These are phyloP conservation scores for Kalaharituber pfeilii DNA, from an alignment of 2,329 filamentous ascomycete species.

Conservation along the genomic window DNA sequence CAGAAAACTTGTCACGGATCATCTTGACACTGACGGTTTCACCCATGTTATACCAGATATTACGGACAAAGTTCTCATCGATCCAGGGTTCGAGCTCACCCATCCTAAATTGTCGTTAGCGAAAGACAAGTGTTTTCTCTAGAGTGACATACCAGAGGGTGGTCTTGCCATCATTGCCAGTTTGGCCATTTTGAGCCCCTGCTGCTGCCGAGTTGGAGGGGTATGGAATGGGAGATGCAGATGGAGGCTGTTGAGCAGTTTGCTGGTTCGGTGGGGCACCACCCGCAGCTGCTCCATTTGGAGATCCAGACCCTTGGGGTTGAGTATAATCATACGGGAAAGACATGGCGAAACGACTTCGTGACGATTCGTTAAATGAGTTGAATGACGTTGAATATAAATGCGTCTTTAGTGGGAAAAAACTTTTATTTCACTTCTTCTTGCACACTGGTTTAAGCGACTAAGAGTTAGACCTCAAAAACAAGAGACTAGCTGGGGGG, in stretches of 20 bases:
- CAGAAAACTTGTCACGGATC: constrained; percentile 97
- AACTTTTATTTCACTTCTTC: not conserved
- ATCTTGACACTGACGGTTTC: constrained; percentile 98
- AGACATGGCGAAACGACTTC: constrained; percentile 20
- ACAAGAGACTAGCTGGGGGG: not conserved
- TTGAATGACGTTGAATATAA: constrained; percentile 9
- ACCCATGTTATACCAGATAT: constrained; percentile 80
- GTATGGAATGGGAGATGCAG: constrained; percentile 22
- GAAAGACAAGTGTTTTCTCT: not conserved
- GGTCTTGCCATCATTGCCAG: constrained; percentile 21
- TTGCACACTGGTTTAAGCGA: not conserved
- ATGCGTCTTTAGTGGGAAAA: constrained; percentile 1
- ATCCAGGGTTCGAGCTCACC: constrained; percentile 98
- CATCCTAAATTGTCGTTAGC: constrained; percentile 50
- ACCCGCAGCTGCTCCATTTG: constrained; percentile 19
- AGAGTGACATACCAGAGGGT: constrained; percentile 21
- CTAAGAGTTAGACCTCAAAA: not conserved
- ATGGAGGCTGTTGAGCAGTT: constrained; percentile 13
- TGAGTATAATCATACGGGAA: constrained; percentile 20
- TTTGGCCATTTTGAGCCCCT: constrained; percentile 20
- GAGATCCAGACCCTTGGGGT: constrained; percentile 20
- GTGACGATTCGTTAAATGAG: constrained; percentile 9
- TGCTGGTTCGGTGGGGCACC: constrained; percentile 16
- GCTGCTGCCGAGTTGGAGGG: constrained; percentile 18
- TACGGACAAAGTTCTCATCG: constrained; percentile 96